Evolutionary conservation across 2,329 filamentous ascomycete species (phyloP).

Genomic region (Hypoxylon sp.): DNA sequence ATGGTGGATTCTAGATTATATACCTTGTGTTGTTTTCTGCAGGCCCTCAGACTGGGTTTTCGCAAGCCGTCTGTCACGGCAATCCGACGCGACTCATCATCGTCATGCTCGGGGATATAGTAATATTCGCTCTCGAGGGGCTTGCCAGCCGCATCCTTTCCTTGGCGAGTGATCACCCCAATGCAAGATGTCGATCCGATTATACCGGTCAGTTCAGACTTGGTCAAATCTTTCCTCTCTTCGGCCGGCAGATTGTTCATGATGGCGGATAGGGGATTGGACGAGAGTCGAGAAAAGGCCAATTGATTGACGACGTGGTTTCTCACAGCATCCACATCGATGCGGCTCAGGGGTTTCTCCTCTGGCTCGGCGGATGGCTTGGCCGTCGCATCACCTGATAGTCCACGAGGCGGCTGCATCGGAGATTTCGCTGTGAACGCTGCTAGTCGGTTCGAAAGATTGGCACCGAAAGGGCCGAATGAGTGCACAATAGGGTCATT

Average conservation of each 20-base stretch:
- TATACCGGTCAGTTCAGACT: conserved; percentile 74
- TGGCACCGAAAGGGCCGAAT: conserved; percentile 89
- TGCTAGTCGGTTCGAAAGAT: conserved; percentile 84
- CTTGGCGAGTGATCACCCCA: conserved; percentile 88
- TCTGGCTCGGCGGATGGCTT: conserved; percentile 48
- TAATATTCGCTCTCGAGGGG: conserved; percentile 96
- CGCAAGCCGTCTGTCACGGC: conserved; percentile 87
- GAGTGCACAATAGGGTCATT: conserved; percentile 94
- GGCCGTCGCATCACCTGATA: conserved; percentile 43
- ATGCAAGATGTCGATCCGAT: conserved; percentile 83
- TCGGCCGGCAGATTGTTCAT: conserved; percentile 84
- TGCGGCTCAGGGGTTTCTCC: conserved; percentile 48
- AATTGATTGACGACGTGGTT: conserved; percentile 97
- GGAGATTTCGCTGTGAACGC: conserved; percentile 79
- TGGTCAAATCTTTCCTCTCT: conserved; percentile 70
- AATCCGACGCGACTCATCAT: conserved; percentile 80
- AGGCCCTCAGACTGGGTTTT: conserved; percentile 89
- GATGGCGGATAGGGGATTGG: conserved; percentile 89
- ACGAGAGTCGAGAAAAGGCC: conserved; percentile 92
- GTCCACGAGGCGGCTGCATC: conserved; percentile 53
- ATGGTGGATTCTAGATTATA: conserved; percentile 34
- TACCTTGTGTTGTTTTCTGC: conserved; percentile 98
- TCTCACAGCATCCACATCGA: conserved; percentile 65
- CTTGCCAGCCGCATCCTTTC: conserved; percentile 96
- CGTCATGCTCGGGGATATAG: conserved; percentile 89